Conservation (phyloP, 805 yeast species). For the Wickerhamomyces queroliae region DNA sequence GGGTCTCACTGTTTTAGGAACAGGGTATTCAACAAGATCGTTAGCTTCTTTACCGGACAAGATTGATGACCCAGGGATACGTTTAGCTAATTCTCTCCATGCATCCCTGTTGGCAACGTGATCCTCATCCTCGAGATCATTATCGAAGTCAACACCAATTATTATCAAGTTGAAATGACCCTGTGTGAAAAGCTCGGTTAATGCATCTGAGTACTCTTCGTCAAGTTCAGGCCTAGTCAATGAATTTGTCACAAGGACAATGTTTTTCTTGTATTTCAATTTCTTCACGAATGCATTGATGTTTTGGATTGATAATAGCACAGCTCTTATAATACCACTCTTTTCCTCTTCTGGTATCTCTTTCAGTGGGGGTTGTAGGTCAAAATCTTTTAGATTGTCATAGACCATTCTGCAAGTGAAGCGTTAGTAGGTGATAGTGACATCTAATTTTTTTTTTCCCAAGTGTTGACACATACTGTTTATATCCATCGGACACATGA, state of each 20-base stretch:
- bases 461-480: slow-evolving; percentile 13
- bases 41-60: slow-evolving; percentile 9
- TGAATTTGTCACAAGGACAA: slow-evolving; percentile 19
- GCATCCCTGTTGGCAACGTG: neutral
- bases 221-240: slow-evolving; percentile 7
- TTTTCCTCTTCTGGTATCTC: slow-evolving; percentile 1
- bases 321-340: slow-evolving; percentile 11
- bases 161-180: slow-evolving; percentile 11
- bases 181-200: slow-evolving; percentile 4
- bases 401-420: neutral
- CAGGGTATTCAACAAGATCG: slow-evolving; percentile 23
- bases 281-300: slow-evolving; percentile 13
- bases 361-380: slow-evolving; percentile 1
- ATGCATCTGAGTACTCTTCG: slow-evolving; percentile 6
- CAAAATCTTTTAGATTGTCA: neutral
- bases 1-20: slow-evolving; percentile 38
- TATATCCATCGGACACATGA: slow-evolving; percentile 4
- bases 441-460: no score
- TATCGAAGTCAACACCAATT: slow-evolving; percentile 18
- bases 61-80: slow-evolving; percentile 8
- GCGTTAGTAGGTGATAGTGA: slow-evolving; percentile 1
- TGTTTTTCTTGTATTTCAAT: slow-evolving; percentile 17
- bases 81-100: slow-evolving; percentile 8
- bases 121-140: neutral
- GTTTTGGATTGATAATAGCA: slow-evolving; percentile 7